A percentile compares a stretch with the other conserved stretches of the same genome.
Evolutionary conservation across 495 filamentous ascomycete genomes (phyloP).

Genomic region (Lichina pygmaea): DNA sequence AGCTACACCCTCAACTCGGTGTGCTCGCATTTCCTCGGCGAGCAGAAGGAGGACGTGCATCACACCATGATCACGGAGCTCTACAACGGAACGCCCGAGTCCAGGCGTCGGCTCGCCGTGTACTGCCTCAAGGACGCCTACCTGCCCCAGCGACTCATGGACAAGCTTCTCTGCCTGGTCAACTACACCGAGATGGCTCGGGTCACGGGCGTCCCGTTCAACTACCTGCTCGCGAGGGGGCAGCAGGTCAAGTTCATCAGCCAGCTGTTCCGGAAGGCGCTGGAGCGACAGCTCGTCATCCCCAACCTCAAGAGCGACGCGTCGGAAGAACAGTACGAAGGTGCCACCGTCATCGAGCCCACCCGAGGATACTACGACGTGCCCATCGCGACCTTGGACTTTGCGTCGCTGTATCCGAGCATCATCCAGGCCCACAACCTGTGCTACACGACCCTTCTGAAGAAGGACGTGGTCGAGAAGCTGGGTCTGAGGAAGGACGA

Average conservation of each 20-base stretch:
- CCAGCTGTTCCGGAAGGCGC: constrained; percentile 83
- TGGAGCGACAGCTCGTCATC: constrained; percentile 78
- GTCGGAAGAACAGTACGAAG: constrained; percentile 73
- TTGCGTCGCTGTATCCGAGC: constrained; percentile 91
- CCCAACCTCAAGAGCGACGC: constrained; percentile 45
- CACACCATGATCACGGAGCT: constrained; percentile 98
- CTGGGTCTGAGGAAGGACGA: constrained; percentile 52
- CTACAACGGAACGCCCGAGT: constrained; percentile 84
- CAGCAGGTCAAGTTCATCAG: constrained; percentile 97
- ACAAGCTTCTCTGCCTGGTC: constrained; percentile 89
- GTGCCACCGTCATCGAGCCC: constrained; percentile 94
- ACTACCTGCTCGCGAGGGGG: constrained; percentile 69
- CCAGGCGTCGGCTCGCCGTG: constrained; percentile 65
- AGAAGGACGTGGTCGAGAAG: constrained; percentile 50
- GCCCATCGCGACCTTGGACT: constrained; percentile 93
- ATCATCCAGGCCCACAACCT: constrained; percentile 98
- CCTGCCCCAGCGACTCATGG: constrained; percentile 77
- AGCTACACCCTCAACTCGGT: constrained; percentile 97
- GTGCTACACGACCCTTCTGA: constrained; percentile 87
- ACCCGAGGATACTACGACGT: constrained; percentile 76
- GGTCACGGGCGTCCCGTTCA: constrained; percentile 96
- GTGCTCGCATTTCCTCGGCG: constrained; percentile 82
- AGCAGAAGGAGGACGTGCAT: constrained; percentile 98
- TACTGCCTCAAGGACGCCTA: constrained; percentile 98
- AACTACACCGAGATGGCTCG: constrained; percentile 99